Evolutionary conservation across 148 eudicot species (phyloP).

Genomic region (Nyssa sinensis): DNA sequence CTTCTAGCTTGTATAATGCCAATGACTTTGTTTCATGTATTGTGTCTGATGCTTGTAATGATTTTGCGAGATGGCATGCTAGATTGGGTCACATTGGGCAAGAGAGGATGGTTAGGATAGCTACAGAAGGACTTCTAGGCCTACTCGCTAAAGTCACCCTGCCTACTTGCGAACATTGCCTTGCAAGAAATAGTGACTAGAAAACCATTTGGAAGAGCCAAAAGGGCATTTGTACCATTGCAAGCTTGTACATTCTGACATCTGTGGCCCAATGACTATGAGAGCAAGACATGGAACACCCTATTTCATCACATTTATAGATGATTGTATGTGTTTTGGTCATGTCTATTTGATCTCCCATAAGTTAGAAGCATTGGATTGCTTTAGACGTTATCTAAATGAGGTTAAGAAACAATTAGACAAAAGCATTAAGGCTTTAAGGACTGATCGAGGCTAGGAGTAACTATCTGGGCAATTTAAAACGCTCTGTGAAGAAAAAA

Average conservation of each 20-base stretch:
- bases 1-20: too few species aligned
- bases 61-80: not conserved
- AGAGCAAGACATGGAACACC: too few species aligned
- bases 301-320: constrained; percentile 7
- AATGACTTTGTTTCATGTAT: too few species aligned
- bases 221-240: not conserved
- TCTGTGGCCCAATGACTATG: too few species aligned
- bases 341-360: not conserved
- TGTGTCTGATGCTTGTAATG: too few species aligned
- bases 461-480: not conserved
- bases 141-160: not conserved
- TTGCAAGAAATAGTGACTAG: not conserved
- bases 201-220: constrained; percentile 5
- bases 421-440: not conserved
- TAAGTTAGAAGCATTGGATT: constrained; percentile 5
- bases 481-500: not conserved
- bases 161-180: not conserved
- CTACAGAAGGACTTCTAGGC: not conserved
- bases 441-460: not conserved
- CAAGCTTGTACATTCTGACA: not conserved
- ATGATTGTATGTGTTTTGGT: too few species aligned
- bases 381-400: not conserved
- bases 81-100: not conserved
- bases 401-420: constrained; percentile 5
- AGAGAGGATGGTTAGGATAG: not conserved